phyloP scores from a whole-genome alignment of 306 rosid genomes.

The Lotus japonicus region DNA sequence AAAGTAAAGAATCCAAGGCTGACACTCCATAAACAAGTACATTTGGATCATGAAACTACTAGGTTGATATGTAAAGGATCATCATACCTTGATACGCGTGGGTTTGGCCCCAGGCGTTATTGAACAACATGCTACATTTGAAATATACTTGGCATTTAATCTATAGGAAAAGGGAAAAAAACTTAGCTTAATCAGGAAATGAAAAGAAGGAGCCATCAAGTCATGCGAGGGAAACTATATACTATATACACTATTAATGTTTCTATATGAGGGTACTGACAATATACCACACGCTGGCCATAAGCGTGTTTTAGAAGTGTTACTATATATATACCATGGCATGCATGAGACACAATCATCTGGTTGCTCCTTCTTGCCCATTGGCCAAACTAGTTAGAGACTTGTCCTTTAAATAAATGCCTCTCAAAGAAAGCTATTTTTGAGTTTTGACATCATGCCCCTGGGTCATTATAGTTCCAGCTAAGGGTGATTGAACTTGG shows the following conservation, averaged over 20 bases:
- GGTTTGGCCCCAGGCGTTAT: no score
- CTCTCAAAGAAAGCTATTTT: slow-evolving; percentile 8
- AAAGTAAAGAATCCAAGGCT: not conserved
- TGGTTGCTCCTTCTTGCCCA: slow-evolving; percentile 17
- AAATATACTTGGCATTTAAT: not conserved
- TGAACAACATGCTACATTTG: no score
- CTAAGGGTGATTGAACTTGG: not conserved
- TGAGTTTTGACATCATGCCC: not conserved
- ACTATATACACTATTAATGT: no score
- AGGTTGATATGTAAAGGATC: not conserved
- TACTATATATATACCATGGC: slow-evolving; percentile 21
- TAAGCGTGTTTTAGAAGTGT: slow-evolving; percentile 37
- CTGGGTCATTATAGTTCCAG: not conserved
- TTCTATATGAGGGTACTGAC: slow-evolving; percentile 9
- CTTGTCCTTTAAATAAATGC: not conserved
- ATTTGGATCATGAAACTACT: not conserved
- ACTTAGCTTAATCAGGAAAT: slow-evolving; percentile 1
- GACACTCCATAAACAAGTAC: not conserved
- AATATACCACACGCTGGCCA: slow-evolving; percentile 18
- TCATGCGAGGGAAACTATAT: no score
- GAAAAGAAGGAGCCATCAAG: not conserved
- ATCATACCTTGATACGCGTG: not conserved
- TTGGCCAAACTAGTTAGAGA: not conserved
- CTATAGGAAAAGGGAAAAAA: not conserved
- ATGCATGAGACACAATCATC: slow-evolving; percentile 51